Evolutionary conservation across 495 filamentous ascomycete species (phyloP).

Genomic region (Aspergillus sclerotiicarbonarius): DNA sequence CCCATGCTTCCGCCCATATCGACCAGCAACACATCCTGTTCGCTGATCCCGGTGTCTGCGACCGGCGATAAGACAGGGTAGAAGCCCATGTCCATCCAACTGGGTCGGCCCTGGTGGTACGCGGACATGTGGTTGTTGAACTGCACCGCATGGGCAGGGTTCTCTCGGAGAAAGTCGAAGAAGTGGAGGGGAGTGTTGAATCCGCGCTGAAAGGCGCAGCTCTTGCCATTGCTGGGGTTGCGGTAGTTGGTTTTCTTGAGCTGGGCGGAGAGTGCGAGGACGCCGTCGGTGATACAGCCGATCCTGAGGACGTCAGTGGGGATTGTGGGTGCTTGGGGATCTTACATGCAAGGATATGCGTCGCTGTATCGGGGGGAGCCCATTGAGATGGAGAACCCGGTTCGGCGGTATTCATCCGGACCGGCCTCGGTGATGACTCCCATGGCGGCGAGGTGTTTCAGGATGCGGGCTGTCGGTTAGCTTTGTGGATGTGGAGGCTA

Average conservation of each 20-base stretch:
- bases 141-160: slow-evolving; percentile 26
- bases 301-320: slow-evolving; percentile 21
- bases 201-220: slow-evolving; percentile 33
- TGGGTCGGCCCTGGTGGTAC: slow-evolving; percentile 46
- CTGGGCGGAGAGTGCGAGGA: slow-evolving; percentile 30
- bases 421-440: slow-evolving; percentile 45
- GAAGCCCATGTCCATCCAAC: slow-evolving; percentile 51
- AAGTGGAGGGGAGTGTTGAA: slow-evolving; percentile 32
- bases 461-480: slow-evolving; percentile 28
- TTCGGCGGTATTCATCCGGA: slow-evolving; percentile 42
- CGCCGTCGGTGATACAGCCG: slow-evolving; percentile 27
- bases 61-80: slow-evolving; percentile 45
- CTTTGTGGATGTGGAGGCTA: neutral
- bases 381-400: slow-evolving; percentile 41
- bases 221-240: slow-evolving; percentile 30
- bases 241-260: slow-evolving; percentile 30
- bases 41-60: slow-evolving; percentile 15
- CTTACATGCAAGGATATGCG: slow-evolving; percentile 36
- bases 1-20: slow-evolving; percentile 55
- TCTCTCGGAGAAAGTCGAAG: slow-evolving; percentile 30
- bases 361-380: slow-evolving; percentile 33
- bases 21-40: slow-evolving; percentile 37
- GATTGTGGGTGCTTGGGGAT: too few relatives aligned
- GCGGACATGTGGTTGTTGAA: slow-evolving; percentile 55
- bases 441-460: slow-evolving; percentile 52